phyloP scores from a whole-genome alignment of 1,139 yeast species.

The Suhomyces kunorum region DNA sequence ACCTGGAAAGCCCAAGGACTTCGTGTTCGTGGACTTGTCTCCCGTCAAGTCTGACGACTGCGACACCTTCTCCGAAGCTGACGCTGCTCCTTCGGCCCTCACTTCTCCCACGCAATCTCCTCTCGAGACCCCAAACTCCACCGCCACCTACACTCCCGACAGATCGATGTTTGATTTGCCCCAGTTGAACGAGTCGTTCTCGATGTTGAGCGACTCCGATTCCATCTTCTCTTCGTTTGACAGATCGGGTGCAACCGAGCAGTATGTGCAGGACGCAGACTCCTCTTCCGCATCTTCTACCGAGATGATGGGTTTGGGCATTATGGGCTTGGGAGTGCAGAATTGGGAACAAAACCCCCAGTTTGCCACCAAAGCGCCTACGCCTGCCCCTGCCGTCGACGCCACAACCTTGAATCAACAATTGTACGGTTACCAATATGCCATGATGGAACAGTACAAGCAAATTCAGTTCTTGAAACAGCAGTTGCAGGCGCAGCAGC shows the following conservation, averaged over 20 bases:
- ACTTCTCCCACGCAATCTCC: constrained; percentile 14
- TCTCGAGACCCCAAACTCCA: constrained; percentile 9
- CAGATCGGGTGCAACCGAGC: constrained; percentile 12
- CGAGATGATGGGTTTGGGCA: constrained; percentile 27
- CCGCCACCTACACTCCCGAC: constrained; percentile 3
- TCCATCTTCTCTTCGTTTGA: constrained; percentile 17
- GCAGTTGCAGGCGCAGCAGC: constrained; percentile 20
- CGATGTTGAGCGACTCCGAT: constrained; percentile 16
- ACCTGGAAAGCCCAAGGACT: constrained; percentile 55
- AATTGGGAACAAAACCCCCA: constrained; percentile 14
- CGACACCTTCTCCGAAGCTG: constrained; percentile 13
- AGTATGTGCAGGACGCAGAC: constrained; percentile 16
- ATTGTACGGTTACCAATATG: constrained; percentile 26
- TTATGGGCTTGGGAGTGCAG: constrained; percentile 23
- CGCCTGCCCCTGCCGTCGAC: constrained; percentile 4
- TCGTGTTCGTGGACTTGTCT: constrained; percentile 56
- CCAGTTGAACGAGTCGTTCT: constrained; percentile 17
- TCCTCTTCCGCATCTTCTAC: constrained; percentile 7
- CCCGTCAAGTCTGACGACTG: constrained; percentile 45
- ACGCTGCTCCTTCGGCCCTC: constrained; percentile 4
- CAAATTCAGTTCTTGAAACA: constrained; percentile 30
- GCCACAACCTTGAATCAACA: constrained; percentile 18
- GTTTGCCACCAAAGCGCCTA: constrained; percentile 2
- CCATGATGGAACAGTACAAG: constrained; percentile 28
- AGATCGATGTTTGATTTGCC: constrained; percentile 19